Evolutionary conservation across 345 rosid genomes (phyloP), one percentile per base, ranked within the genome.

Genomic region (Erysimum cheiranthoides): DNA sequence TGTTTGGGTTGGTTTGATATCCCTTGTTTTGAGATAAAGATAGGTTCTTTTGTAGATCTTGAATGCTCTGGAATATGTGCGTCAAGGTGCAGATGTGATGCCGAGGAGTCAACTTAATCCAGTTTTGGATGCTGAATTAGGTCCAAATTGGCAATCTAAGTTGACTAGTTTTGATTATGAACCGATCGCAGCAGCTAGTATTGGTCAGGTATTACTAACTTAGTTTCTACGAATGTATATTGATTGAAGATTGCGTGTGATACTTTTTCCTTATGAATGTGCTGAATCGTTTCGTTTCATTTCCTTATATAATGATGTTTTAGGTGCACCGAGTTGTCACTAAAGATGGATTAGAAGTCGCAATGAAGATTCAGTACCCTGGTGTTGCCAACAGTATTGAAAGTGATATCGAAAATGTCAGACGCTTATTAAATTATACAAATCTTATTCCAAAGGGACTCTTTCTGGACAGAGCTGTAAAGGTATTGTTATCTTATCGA

Each of bases 21-120:
- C 10, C n/a, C 42, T 46, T 49, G 58, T 17, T 71, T 67, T 81
- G 74, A 76, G 58, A 10, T 67, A 11, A 73, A 79, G 61, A 27
- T 63, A 17, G 73, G 32, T 32, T 84, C 51, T 56, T 70, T 10
- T 68, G 4, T 79, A 95, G 99, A 92, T 93, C 62, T 90, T 95
- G 85, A 90, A 96, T 53, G 99, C 99, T 77, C 69, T 95, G 82
- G 97, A 95, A 80, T 87, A 87, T 65, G 99, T 95, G 54, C 98
- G 99, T 74, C 97, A 95, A 90, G 98, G 99, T 70, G 99, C 99
- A 25, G 99, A 95, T 84, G 96, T 95, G 81, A 92, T 95, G 99
- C 99, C 99, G 17, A 88, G 85, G 77, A 86, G 85, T 77, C 99
- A 95, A 74, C 97, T 95, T 10, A 80, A 89, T 86, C 91, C 84